Conservation (phyloP, 805 yeast species). For the Grigorovia transvaalensis region DNA sequence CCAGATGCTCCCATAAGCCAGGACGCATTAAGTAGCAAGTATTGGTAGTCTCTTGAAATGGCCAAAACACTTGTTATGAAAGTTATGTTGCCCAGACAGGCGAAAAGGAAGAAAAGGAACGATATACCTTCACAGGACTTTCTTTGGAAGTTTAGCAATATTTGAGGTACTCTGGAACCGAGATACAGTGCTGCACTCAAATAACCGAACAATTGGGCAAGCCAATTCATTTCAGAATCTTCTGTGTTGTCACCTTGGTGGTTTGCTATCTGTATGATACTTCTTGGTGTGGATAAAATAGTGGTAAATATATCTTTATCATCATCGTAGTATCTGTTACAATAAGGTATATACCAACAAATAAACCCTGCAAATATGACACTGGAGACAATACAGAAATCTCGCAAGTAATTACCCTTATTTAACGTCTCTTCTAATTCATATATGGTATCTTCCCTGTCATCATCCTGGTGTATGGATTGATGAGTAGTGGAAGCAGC, state of each 20-base stretch:
- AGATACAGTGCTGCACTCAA: conserved; percentile 62
- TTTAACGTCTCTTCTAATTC: conserved; percentile 5
- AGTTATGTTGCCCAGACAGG: conserved; percentile 87
- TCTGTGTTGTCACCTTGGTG: conserved; percentile 9
- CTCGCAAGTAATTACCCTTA: conserved; percentile 20
- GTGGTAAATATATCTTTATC: not conserved
- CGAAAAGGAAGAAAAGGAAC: conserved; percentile 85
- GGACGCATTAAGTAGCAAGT: conserved; percentile 70
- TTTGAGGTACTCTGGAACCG: conserved; percentile 90
- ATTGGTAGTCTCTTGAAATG: conserved; percentile 58
- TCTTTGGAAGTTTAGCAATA: conserved; percentile 69
- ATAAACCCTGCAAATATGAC: conserved; percentile 71
- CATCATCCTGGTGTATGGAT: conserved; percentile 5
- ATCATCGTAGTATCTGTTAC: conserved; percentile 26
- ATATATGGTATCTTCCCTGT: conserved; percentile 11
- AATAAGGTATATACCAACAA: conserved; percentile 75
- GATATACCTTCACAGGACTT: conserved; percentile 94
- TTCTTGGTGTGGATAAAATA: not conserved
- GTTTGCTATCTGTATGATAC: not conserved
- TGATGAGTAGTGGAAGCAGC: conserved; percentile 2
- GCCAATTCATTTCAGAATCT: conserved; percentile 47
- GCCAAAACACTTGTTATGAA: conserved; percentile 79
- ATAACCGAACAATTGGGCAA: conserved; percentile 84
- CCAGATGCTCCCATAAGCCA: conserved; percentile 93
- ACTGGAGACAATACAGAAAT: conserved; percentile 44